Conservation (phyloP, 129 eudicot genomes). For the sunflower (Helianthus annuus) region HanXRQr2.0-SUNRISE NC_035436.2:175747887-175748386, state of each 20-base stretch:
- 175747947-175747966: background rate
- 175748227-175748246: background rate
- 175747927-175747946: background rate
- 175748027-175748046: background rate
- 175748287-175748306: slow-evolving; percentile 43
- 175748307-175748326: slow-evolving; percentile 68
- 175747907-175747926: background rate
- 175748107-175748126: background rate
- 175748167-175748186: background rate
- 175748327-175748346: slow-evolving; percentile 90
- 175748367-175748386: slow-evolving; percentile 78
- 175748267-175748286: slow-evolving; percentile 13
- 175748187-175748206: background rate
- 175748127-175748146: background rate
- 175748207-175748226: background rate
- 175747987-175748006: background rate
- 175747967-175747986: background rate
- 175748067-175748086: background rate
- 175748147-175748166: background rate
- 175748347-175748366: slow-evolving; percentile 73
- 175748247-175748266: background rate
- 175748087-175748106: background rate
- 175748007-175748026: background rate
- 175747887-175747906: background rate
- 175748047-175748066: background rate